Evolutionary conservation across 31 red algal genomes (phyloP).

Genomic region (Endocladia muricata): DNA sequence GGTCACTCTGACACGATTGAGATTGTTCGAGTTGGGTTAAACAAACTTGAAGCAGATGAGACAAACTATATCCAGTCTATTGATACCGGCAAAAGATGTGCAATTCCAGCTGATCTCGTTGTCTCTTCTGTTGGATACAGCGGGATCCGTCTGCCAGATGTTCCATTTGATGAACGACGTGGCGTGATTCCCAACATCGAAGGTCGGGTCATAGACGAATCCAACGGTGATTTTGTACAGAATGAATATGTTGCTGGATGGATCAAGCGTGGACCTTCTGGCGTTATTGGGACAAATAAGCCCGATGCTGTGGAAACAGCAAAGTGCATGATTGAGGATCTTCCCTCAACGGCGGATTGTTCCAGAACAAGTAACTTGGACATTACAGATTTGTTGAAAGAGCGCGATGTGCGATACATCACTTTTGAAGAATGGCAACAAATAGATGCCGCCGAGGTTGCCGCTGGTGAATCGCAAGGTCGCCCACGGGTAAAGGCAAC

Average conservation of each 20-base stretch:
- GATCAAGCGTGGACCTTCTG: slow-evolving; percentile 59
- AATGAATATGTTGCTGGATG: slow-evolving; percentile 63
- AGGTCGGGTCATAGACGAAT: background rate
- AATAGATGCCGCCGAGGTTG: too few species aligned
- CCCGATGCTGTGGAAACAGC: slow-evolving; percentile 66
- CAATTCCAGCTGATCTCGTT: background rate
- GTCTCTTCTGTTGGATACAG: background rate
- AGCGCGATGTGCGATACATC: too few species aligned
- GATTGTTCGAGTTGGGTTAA: too few species aligned
- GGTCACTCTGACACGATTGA: too few species aligned
- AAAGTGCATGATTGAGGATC: slow-evolving; percentile 8
- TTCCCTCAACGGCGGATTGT: too few species aligned
- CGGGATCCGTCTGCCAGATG: background rate
- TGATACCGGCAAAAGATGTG: background rate
- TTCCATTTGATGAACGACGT: background rate
- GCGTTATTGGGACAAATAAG: slow-evolving; percentile 54
- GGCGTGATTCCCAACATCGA: background rate
- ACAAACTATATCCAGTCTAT: too few species aligned
- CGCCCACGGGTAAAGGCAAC: too few species aligned
- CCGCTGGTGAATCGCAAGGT: too few species aligned
- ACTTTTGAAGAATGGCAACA: too few species aligned
- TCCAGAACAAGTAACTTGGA: too few species aligned
- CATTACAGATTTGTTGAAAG: too few species aligned
- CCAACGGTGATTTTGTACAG: background rate
- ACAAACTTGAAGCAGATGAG: too few species aligned